A percentile compares a stretch with the other conserved stretches of the same genome.
These are phyloP conservation scores for Hymenoscyphus occultus DNA, from an alignment of 2,329 filamentous ascomycete genomes.

Conservation along the genomic window DNA sequence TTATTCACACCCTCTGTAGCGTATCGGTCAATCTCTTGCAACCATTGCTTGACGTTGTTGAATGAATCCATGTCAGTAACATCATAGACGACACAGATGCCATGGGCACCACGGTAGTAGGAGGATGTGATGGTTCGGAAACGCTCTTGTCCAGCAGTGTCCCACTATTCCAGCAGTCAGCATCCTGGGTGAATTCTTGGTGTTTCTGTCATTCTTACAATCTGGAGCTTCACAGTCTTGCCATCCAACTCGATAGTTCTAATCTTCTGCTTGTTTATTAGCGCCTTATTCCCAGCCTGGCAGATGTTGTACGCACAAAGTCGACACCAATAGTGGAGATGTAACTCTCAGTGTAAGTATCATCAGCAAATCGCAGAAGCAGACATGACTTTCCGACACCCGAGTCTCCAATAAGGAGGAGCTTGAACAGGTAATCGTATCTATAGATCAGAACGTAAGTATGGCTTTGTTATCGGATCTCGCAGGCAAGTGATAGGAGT, in stretches of 20 bases:
- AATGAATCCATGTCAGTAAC: slow-evolving; percentile 99
- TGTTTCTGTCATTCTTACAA: slow-evolving; percentile 60
- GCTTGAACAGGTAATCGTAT: slow-evolving; percentile 99
- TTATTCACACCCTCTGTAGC: slow-evolving; percentile 99
- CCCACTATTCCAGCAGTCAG: slow-evolving; percentile 67
- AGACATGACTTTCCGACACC: slow-evolving; percentile 99
- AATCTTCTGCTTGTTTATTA: slow-evolving; percentile 75
- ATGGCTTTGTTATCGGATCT: slow-evolving; percentile 13
- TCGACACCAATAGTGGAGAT: slow-evolving; percentile 99
- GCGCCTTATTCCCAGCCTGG: slow-evolving; percentile 19
- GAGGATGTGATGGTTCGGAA: slow-evolving; percentile 99
- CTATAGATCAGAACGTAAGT: slow-evolving; percentile 47
- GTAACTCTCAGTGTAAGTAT: slow-evolving; percentile 99
- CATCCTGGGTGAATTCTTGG: slow-evolving; percentile 9
- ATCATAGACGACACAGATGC: slow-evolving; percentile 99
- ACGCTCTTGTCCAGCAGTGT: slow-evolving; percentile 97
- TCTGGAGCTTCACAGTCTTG: slow-evolving; percentile 99
- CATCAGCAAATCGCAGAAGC: slow-evolving; percentile 95
- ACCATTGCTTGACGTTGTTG: slow-evolving; percentile 99
- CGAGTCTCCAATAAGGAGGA: slow-evolving; percentile 99
- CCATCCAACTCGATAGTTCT: slow-evolving; percentile 98
- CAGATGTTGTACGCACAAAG: slow-evolving; percentile 64
- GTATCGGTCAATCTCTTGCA: slow-evolving; percentile 99
- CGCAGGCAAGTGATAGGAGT: not conserved
- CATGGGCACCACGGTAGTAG: slow-evolving; percentile 98